Base-by-base conservation (phyloP, 1,139 yeast species). In the Torulaspora globosa region DNA sequence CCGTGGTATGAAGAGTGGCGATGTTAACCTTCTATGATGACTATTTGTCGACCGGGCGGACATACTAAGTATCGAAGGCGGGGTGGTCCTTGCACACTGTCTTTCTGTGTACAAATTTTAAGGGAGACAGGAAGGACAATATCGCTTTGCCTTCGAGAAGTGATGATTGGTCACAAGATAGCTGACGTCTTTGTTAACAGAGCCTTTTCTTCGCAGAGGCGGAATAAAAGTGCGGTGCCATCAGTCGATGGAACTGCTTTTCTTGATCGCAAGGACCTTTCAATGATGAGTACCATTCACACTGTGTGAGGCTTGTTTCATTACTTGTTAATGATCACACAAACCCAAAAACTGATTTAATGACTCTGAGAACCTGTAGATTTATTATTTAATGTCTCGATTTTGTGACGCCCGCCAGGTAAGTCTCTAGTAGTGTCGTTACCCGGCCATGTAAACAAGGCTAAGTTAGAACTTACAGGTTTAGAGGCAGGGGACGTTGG, bases 11-110 rank as follows among this genome's bases (percentile, higher is more conserved):
- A 34, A 21, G 15, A 23, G 21, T 9, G 24, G n/a, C 30, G 32
- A 27, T 43, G 46, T 46, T 28, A 26, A 47, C 38, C 49, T 49
- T 43, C 39, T 29, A 57, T 63, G 69, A 65, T 65, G 68, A 65
- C 62, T 59, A 43, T 50, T 57, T 61, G 55, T 61, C 67, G 69
- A 65, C 69, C 69, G 69, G 69, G 69, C 69, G 69, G 68, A 65
- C 69, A 65, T 65, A 65, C 49, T 53, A 47, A 63, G 68, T 64
- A 64, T 63, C 55, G 55, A 42, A 23, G 41, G 43, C 40, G 46
- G 46, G 48, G 57, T 57, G 52, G 58, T 57, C 50, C 48, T 42
- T 49, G 52, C 50, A 52, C 41, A 50, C 44, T 53, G 50, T 50
- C 38, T 50, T 52, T 54, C 57, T 58, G 68, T 65, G 68, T 65